Base-by-base conservation (phyloP, 768 basidiomycete genomes). In the Suillus decipiens region DNA sequence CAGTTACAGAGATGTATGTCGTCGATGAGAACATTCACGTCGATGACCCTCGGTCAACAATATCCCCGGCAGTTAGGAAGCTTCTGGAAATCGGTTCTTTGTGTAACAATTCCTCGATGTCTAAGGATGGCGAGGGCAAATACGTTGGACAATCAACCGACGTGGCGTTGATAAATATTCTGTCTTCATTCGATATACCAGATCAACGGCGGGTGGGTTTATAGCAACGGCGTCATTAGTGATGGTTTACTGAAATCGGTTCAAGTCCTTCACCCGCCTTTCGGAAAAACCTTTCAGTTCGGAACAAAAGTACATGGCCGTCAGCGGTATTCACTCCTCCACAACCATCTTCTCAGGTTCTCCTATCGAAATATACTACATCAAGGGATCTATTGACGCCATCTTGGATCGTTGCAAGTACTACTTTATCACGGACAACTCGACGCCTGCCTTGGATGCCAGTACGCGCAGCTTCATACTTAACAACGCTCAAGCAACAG, bases 141-240 rank as follows among this genome's bases (percentile, higher is more conserved):
- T 89, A 82, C 67, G 86, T 93, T 11, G 96, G 96, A 2, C 96
- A 96, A 73, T 87, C 92, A 8, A 98, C 96, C 0, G 96, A 99
- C 70, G 95, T 97, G 2, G 96, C 96, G 2, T 74, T 98, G 50
- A 78, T 97, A 45, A 94, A 96, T 68, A 86, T 93, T 3, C 77
- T 96, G 41, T 79, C 84, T 4, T 70, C 83, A 0, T 90, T 95
- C 64, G 85, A 82, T 1, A 69, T 92, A 31, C 75, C 81, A 15
- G 95, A 97, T 71, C 85, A 85, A 47, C 83, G 96, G 59, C 75
- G 78, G 67, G 94, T 93, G 73, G 59, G 89, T 77, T 9, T 22
- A 14, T 1, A 56, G 37, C 36, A 14, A 37, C 1, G 17, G 11
- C 37, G 6, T 41, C 17, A 11, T 19, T 6, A 12, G 11, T 19